Evolutionary conservation across 1,284 basidiomycete species (phyloP).

Genomic region (Boletellus deceptivus): DNA sequence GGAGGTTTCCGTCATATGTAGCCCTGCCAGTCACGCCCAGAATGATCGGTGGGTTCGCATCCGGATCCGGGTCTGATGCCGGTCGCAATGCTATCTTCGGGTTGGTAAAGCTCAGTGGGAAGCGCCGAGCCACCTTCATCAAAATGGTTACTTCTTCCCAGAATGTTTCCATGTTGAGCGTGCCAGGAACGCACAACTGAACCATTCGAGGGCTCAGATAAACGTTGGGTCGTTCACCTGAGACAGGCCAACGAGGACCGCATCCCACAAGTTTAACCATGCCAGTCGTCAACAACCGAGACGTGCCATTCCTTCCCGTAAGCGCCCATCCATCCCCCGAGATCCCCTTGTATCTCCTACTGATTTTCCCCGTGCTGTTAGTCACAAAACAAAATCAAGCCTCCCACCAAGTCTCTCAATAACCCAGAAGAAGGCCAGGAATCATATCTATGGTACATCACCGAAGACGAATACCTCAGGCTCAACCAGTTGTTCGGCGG

Average conservation of each 20-base stretch:
- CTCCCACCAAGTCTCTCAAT: constrained; percentile 9
- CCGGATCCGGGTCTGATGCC: no score
- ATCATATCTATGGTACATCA: neutral
- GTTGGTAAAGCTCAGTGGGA: no score
- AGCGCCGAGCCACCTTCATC: no score
- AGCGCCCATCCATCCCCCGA: neutral
- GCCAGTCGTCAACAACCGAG: constrained; percentile 6
- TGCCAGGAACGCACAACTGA: neutral
- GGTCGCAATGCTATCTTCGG: no score
- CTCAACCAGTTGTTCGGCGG: no score
- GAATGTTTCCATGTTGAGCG: no score
- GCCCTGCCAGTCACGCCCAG: no score
- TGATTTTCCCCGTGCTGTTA: neutral
- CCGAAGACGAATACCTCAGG: no score
- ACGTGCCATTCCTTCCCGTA: constrained; percentile 14
- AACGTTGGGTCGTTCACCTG: no score
- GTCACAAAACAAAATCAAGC: constrained; percentile 9
- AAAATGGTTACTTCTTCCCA: no score
- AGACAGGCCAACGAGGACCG: neutral
- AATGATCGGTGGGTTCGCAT: no score
- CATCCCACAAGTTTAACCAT: neutral
- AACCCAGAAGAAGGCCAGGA: neutral
- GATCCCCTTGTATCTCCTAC: neutral
- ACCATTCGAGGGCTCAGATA: neutral
- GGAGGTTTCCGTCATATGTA: no score